Base-by-base conservation (phyloP, 352 stramenopile genomes). In the Vaucheria bursata region DNA sequence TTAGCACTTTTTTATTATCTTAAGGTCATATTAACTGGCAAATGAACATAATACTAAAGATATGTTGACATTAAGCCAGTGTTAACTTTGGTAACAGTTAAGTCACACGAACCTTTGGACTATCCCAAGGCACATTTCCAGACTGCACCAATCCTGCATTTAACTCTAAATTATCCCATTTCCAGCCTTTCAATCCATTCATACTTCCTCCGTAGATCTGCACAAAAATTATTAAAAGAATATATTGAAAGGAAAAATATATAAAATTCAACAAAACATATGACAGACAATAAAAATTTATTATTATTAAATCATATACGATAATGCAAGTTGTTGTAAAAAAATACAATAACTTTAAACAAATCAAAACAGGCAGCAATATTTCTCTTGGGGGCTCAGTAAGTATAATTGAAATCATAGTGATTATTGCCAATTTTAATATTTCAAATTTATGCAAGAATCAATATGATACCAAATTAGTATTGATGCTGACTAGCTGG, bases 131-230 rank as follows among this genome's bases (percentile, higher is more conserved):
- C 1, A 81, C 64, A 50, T 83, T 73, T 25, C 59, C 50, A 40
- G 68, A 73, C 36, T 36, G 33, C 33, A 65, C 52, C 5, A 83
- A 73, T 40, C 37, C 40, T 25, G 78, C 39, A 32, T 64, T 72
- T 5, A 73, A 37, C 7, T 8, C 71, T 2, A 75, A 39, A 53
- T 83, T 83, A 59, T 83, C 78, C 78, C 78, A 83, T 45, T 32
- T 72, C 78, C 78, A 83, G 25, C 64, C 34, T 40, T 73, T 49
- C 45, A 83, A 67, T 0, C 78, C 78, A 12, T 49, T 76, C 18
- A 68, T 31, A 29, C 78, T 73, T n/a, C 64, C 78, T 35, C 78
- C 77, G 65, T 77, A 83, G 34, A 83, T 34, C 2, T 81, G 65
- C 31, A 38, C 6, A 45, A 12, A 12, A 50, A 12, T 5, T 50